phyloP scores from a whole-genome alignment of 805 yeast species.

The Saturnispora gosingensis region DNA sequence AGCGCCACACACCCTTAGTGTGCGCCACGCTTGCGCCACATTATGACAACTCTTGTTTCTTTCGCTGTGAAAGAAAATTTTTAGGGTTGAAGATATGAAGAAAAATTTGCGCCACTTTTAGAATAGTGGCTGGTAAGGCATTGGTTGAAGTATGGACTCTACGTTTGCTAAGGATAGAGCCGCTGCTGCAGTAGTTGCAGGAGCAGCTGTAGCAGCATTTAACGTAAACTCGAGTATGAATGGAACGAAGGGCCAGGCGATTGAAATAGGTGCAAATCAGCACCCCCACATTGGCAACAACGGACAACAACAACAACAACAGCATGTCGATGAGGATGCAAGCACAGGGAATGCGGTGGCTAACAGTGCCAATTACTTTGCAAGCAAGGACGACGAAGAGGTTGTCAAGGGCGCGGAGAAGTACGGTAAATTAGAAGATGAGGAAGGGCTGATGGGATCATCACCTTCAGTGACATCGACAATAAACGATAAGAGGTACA shows the following conservation, averaged over 20 bases:
- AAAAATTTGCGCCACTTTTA: constrained; percentile 5
- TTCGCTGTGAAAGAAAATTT: not conserved
- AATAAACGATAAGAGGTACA: constrained; percentile 29
- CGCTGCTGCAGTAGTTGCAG: constrained; percentile 9
- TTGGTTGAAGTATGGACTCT: not conserved
- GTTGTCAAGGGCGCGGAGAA: not conserved
- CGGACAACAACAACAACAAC: not conserved
- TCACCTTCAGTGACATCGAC: not conserved
- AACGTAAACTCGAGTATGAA: not conserved
- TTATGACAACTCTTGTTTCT: not conserved
- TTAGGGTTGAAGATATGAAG: not conserved
- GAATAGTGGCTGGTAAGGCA: constrained; percentile 5
- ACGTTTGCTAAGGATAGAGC: not conserved
- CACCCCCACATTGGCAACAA: not conserved
- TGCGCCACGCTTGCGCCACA: not conserved
- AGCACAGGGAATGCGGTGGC: constrained; percentile 1
- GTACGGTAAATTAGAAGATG: not conserved
- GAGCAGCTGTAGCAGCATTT: constrained; percentile 8
- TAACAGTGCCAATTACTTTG: not conserved
- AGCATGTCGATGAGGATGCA: not conserved
- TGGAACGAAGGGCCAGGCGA: not conserved
- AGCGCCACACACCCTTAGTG: not conserved
- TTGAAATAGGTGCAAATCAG: not conserved
- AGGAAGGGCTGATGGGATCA: not conserved
- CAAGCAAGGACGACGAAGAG: not conserved